Percentiles rank a stretch among this genome's conserved stretches.
Conservation (phyloP, 179 eudicot genomes). For the Gypsophila paniculata region DNA sequence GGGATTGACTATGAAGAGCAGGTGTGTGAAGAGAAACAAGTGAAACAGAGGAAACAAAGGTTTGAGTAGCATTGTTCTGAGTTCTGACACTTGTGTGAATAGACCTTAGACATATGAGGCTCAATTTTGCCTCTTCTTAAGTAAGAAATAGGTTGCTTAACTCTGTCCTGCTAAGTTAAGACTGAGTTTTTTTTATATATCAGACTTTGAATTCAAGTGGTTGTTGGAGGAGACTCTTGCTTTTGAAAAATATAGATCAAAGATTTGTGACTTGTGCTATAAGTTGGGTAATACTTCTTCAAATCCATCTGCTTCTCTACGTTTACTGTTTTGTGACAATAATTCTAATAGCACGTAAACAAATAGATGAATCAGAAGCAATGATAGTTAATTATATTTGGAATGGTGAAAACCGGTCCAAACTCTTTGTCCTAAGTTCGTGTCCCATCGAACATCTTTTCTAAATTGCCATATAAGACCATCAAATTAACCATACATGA, state of each 20-base stretch:
- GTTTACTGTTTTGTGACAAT: too few relatives aligned
- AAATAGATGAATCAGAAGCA: too few relatives aligned
- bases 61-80: constrained; percentile 17
- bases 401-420: background rate
- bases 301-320: too few relatives aligned
- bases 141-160: background rate
- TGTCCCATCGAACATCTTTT: background rate
- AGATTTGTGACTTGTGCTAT: background rate
- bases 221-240: background rate
- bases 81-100: background rate
- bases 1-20: constrained; percentile 13
- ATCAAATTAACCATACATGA: background rate
- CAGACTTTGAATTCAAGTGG: constrained; percentile 12
- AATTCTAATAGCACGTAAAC: too few relatives aligned
- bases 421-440: background rate
- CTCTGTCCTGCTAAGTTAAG: background rate
- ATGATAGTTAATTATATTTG: background rate
- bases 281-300: background rate
- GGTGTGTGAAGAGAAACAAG: constrained; percentile 1
- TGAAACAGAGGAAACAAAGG: constrained; percentile 13
- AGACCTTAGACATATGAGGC: background rate
- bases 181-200: constrained; percentile 10
- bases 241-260: background rate
- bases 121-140: background rate
- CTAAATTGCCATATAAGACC: too few relatives aligned